These are phyloP conservation scores for Paspalum notatum DNA, from an alignment of 176 grass and related monocot species.

Conservation along the genomic window DNA sequence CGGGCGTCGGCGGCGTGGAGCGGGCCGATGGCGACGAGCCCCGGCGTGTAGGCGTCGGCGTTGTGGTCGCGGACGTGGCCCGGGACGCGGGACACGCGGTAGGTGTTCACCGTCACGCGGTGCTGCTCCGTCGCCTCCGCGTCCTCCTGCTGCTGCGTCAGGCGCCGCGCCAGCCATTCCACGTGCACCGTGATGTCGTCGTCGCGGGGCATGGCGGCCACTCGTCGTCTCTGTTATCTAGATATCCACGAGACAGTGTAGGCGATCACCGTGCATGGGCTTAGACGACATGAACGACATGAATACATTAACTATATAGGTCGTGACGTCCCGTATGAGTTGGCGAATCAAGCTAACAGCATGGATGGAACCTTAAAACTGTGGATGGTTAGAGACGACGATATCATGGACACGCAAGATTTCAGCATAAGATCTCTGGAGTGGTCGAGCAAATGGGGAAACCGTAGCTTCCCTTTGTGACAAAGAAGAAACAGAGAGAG, in stretches of 20 bases:
- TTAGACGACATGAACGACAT: too few species aligned
- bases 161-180: slow-evolving; percentile 30
- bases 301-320: slow-evolving; percentile 8
- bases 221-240: not conserved
- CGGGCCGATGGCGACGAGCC: slow-evolving; percentile 55
- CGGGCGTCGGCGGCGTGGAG: slow-evolving; percentile 26
- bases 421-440: slow-evolving; percentile 7
- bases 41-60: slow-evolving; percentile 36
- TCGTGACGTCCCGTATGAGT: not conserved
- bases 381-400: not conserved
- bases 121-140: slow-evolving; percentile 35
- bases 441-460: not conserved
- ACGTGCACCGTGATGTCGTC: slow-evolving; percentile 49
- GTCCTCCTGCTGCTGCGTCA: slow-evolving; percentile 39
- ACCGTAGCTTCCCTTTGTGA: slow-evolving; percentile 28
- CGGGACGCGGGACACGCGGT: slow-evolving; percentile 44
- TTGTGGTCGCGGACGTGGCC: slow-evolving; percentile 30
- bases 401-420: slow-evolving; percentile 40
- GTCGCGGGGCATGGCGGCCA: not conserved
- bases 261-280: not conserved
- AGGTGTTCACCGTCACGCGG: slow-evolving; percentile 14
- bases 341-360: not conserved
- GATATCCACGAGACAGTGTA: not conserved
- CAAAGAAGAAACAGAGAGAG: slow-evolving; percentile 22
- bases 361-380: too few species aligned